Base-by-base conservation (phyloP, 169 alveolate genomes). In the Eimeria mitis region DNA sequence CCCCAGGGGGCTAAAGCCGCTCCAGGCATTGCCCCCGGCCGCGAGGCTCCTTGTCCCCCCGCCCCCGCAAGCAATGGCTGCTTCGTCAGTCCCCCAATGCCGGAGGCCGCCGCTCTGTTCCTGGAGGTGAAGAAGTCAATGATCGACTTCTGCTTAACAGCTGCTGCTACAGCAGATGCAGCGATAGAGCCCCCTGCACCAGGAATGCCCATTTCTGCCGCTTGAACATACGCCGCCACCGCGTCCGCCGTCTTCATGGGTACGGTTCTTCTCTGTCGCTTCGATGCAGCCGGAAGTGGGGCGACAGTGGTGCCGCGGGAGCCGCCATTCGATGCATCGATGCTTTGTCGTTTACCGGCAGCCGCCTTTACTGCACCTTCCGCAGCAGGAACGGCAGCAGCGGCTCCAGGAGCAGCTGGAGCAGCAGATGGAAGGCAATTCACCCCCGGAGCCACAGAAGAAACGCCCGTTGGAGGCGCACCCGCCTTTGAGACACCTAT, bases 91-190 rank as follows among this genome's bases (percentile, higher is more conserved):
- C 92, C 92, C 2, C 81, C 56, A 31, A 31, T 49, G 31, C 83
- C 92, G 8, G 92, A 40, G 47, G 92, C 92, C 19, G 92, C 94
- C 63, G 79, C 89, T 68, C 76, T 83, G 81, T 79, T 92, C 81
- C 94, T 79, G 25, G 96, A 73, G 40, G 63, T 65, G 89, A 92
- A 92, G 34, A 92, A 92, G 28, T 92, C 96, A 21, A 92, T 79
- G 23, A 92, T 92, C 52, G 96, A 83, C 89, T 92, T 79, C 81
- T 92, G 96, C 42, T 92, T 79, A 6, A 68, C 68, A 28, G 95
- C 91, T 11, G 89, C 85, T 8, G 89, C 81, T 40, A 54, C 79
- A 16, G 96, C 92, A 5, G 92, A 56, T 11, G 96, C 71, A 37
- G 79, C 92, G n/a, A 83, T 89, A 52, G 85, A 31, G 8, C 85